Percentiles rank a stretch among this genome's conserved stretches.
phyloP scores from a whole-genome alignment of 2,329 filamentous ascomycete species.

The Ustulina deusta region DNA sequence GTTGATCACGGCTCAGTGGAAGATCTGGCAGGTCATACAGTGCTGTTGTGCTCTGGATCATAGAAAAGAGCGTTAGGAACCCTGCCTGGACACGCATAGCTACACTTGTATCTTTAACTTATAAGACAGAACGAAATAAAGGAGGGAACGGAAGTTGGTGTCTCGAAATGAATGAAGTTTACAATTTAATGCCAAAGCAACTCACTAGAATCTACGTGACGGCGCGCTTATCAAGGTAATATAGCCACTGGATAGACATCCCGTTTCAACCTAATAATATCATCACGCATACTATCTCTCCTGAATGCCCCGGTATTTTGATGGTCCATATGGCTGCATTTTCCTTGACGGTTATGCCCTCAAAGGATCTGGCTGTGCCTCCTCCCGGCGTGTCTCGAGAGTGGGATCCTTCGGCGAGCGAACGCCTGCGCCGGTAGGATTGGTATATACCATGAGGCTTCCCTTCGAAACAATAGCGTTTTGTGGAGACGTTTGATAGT shows the following conservation, averaged over 20 bases:
- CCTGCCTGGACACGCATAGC: slow-evolving; percentile 19
- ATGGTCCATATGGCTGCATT: slow-evolving; percentile 5
- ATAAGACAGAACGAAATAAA: slow-evolving; percentile 12
- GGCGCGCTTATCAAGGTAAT: slow-evolving; percentile 15
- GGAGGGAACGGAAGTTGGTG: slow-evolving; percentile 8
- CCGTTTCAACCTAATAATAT: slow-evolving; percentile 4
- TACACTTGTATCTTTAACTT: not conserved
- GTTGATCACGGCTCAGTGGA: not conserved
- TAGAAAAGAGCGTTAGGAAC: slow-evolving; percentile 26
- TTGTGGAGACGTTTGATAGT: not conserved
- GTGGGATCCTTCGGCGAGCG: slow-evolving; percentile 28
- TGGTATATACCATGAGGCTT: not conserved
- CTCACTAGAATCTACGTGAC: not conserved
- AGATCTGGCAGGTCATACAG: slow-evolving; percentile 29
- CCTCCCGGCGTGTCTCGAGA: slow-evolving; percentile 26
- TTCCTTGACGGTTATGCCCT: not conserved
- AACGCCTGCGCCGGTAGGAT: not conserved
- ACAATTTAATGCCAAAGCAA: not conserved
- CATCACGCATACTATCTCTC: not conserved
- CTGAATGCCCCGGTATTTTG: slow-evolving; percentile 1
- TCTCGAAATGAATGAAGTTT: slow-evolving; percentile 10
- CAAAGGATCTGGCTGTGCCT: slow-evolving; percentile 24
- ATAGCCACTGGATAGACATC: slow-evolving; percentile 5
- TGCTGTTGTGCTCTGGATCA: slow-evolving; percentile 17
- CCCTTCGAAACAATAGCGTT: slow-evolving; percentile 4